These are phyloP conservation scores for Gossypium longicalyx DNA, from an alignment of 345 rosid species.

Conservation along the genomic window DNA sequence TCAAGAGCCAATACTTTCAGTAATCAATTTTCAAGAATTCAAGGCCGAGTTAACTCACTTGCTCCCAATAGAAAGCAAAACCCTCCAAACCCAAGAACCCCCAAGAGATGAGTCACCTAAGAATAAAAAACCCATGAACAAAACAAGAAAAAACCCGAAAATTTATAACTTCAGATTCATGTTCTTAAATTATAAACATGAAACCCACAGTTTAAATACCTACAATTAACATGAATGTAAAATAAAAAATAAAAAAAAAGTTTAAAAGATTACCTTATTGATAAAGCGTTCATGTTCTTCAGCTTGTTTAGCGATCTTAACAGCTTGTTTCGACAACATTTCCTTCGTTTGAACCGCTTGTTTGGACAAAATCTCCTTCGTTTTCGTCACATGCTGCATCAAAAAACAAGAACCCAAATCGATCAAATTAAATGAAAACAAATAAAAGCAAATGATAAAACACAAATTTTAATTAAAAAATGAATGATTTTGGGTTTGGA, in stretches of 20 bases:
- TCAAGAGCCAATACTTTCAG: background rate
- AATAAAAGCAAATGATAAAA: background rate
- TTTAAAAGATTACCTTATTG: constrained; percentile 48
- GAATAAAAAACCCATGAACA: constrained; percentile 16
- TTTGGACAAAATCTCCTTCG: constrained; percentile 76
- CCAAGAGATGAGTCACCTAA: constrained; percentile 81
- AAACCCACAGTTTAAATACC: background rate
- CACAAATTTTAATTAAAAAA: background rate
- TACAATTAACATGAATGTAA: background rate
- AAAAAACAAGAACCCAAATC: constrained; percentile 21
- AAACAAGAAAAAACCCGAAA: background rate
- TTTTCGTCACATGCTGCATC: constrained; percentile 58
- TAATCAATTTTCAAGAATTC: constrained; percentile 15
- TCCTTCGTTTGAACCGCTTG: constrained; percentile 75
- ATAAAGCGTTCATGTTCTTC: constrained; percentile 87
- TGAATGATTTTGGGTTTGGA: background rate
- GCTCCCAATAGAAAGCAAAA: constrained; percentile 93
- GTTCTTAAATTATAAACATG: background rate
- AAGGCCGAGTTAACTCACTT: constrained; percentile 46
- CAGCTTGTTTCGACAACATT: constrained; percentile 84
- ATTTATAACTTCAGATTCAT: constrained; percentile 2
- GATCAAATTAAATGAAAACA: background rate
- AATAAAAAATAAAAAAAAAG: background rate
- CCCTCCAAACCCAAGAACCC: constrained; percentile 95
- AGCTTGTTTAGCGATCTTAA: constrained; percentile 89